A percentile compares a stretch with the other conserved stretches of the same genome.
These are phyloP conservation scores for Penicillium sclerotiorum DNA, from an alignment of 2,329 filamentous ascomycete genomes.

Conservation along the genomic window DNA sequence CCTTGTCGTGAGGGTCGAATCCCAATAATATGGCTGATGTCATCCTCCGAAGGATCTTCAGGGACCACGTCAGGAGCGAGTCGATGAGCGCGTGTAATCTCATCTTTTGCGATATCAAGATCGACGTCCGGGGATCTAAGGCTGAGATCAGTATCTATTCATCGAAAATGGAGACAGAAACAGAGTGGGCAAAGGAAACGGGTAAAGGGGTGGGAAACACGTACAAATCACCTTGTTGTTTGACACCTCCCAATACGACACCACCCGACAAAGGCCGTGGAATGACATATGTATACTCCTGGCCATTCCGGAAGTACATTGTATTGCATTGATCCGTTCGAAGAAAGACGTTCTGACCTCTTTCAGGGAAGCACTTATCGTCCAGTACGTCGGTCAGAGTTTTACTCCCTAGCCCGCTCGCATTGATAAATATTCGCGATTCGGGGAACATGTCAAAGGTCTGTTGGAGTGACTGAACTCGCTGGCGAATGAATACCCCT, in stretches of 20 bases:
- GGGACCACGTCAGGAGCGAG: slow-evolving; percentile 42
- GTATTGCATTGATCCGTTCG: slow-evolving; percentile 32
- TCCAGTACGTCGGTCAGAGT: slow-evolving; percentile 38
- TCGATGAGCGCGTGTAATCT: slow-evolving; percentile 41
- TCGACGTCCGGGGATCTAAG: slow-evolving; percentile 39
- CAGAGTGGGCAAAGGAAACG: neutral
- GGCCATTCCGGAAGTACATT: slow-evolving; percentile 40
- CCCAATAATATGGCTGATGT: slow-evolving; percentile 38
- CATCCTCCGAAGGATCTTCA: slow-evolving; percentile 29
- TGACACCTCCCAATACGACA: slow-evolving; percentile 40
- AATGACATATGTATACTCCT: slow-evolving; percentile 44
- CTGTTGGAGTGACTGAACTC: slow-evolving; percentile 36
- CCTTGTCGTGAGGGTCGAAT: slow-evolving; percentile 39
- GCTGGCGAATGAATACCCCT: slow-evolving; percentile 37
- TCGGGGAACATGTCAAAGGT: slow-evolving; percentile 39
- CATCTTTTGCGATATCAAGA: slow-evolving; percentile 40
- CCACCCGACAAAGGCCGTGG: slow-evolving; percentile 38
- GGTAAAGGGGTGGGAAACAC: slow-evolving; percentile 2
- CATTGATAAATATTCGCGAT: slow-evolving; percentile 42
- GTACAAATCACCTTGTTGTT: slow-evolving; percentile 37
- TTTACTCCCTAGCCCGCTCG: slow-evolving; percentile 41
- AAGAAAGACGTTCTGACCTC: slow-evolving; percentile 43
- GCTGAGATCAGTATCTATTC: slow-evolving; percentile 2
- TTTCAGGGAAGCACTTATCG: slow-evolving; percentile 38
- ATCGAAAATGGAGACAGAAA: neutral